These are phyloP conservation scores for Arthrobotrys sphaeroides DNA, from an alignment of 2,329 filamentous ascomycete genomes.

Conservation along the genomic window DNA sequence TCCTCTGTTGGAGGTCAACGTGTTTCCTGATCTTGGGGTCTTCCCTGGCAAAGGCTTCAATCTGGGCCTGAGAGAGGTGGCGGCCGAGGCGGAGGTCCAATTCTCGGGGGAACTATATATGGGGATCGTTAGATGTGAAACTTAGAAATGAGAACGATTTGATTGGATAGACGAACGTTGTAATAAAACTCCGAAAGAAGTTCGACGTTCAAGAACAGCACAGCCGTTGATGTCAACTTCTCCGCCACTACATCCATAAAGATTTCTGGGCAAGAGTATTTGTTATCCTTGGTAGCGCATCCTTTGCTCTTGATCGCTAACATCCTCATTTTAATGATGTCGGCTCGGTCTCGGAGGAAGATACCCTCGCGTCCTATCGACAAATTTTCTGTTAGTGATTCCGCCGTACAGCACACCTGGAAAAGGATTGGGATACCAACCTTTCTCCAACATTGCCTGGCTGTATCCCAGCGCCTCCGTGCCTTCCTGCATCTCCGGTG, in stretches of 20 bases:
- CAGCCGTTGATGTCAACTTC: conserved; percentile 92
- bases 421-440: conserved; percentile 64
- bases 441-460: conserved; percentile 81
- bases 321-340: conserved; percentile 89
- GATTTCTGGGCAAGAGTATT: conserved; percentile 95
- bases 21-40: conserved; percentile 89
- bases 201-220: conserved; percentile 97
- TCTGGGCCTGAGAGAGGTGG: conserved; percentile 78
- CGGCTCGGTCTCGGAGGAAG: conserved; percentile 90
- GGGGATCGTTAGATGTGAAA: conserved; percentile 7
- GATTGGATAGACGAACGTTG: conserved; percentile 64
- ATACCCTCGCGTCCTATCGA: conserved; percentile 82
- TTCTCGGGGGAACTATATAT: conserved; percentile 78
- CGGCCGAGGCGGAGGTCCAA: conserved; percentile 86
- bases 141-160: not conserved
- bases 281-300: conserved; percentile 83
- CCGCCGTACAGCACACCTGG: not conserved
- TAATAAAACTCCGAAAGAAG: conserved; percentile 97
- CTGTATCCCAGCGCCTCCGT: conserved; percentile 84
- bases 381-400: conserved; percentile 40
- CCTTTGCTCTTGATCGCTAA: conserved; percentile 89
- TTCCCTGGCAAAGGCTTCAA: conserved; percentile 90
- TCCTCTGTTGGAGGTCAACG: conserved; percentile 88
- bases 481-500: conserved; percentile 81
- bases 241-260: conserved; percentile 97